Evolutionary conservation across 2,329 filamentous ascomycete species (phyloP), one percentile per base, ranked within the genome.

Genomic region (Didymella sp.): DNA sequence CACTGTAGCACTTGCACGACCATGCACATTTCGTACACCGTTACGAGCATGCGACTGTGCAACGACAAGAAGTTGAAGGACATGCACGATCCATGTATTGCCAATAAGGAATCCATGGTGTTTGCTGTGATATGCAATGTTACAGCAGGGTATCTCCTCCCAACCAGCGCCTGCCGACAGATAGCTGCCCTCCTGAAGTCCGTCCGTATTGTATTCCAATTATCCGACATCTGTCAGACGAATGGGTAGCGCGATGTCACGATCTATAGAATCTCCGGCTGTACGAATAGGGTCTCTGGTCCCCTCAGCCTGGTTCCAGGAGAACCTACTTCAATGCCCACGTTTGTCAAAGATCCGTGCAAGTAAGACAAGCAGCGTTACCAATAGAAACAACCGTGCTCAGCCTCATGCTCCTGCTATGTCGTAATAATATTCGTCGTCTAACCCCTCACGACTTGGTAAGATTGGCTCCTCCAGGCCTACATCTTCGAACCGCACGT

Each of bases 371-470:
- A 40, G 19, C 17, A 17, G 21, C 25, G 30, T 57, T 57, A 37
- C 54, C 37, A 51, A 57, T 43, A 48, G 54, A 44, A 51, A 48
- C 38, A 37, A 22, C 24, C 33, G 28, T 41, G 40, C 33, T 54
- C 49, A 55, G 42, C 51, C 58, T 69, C 67, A 71, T 30, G 59
- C 66, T 55, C 71, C 72, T 17, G 61, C 76, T 70, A 81, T 77
- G 38, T 94, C 91, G 78, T 96, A 98, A 78, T 89, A 97, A 76
- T 96, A 99, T 74, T 97, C 89, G 64, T 96, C 92, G 74, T 96
- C 91, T 64, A 98, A 76, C 0, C 91, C 93, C 67, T 95, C 90
- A 50, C 95, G 82, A 69, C 87, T 90, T 3, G 95, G 94, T 61
- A 96, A 86, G 55, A 86, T 82, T 13, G 91, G 91, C 5, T 87